Evolutionary conservation across 1,284 basidiomycete species (phyloP).

Genomic region (Takashimella koratensis): DNA sequence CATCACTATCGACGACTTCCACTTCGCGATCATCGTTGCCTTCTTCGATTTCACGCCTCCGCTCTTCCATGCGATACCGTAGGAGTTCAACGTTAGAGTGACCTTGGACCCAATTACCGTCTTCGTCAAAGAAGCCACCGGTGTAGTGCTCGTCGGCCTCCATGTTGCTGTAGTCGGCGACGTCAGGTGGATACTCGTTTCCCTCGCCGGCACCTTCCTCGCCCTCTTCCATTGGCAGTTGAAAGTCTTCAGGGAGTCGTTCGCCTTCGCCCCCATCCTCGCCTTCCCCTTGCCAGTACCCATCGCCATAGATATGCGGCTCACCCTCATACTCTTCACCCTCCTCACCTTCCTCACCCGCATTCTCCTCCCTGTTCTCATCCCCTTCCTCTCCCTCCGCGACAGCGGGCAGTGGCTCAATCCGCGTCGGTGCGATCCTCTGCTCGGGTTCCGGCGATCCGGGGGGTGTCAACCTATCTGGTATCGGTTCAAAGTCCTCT

Average conservation of each 20-base stretch:
- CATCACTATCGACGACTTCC: constrained; percentile 32
- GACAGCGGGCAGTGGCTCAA: constrained; percentile 2
- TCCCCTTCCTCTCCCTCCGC: constrained; percentile 3
- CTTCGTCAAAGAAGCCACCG: constrained; percentile 16
- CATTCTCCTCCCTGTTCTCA: not conserved
- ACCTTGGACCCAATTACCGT: constrained; percentile 16
- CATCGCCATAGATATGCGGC: constrained; percentile 24
- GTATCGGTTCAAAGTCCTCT: constrained; percentile 34
- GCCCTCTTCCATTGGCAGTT: constrained; percentile 14
- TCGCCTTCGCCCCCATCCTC: constrained; percentile 21
- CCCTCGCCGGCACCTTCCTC: not conserved
- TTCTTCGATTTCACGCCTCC: constrained; percentile 20
- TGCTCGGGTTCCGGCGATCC: constrained; percentile 19
- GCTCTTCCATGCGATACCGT: constrained; percentile 19
- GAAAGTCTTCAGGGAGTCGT: constrained; percentile 8
- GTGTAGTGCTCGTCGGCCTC: constrained; percentile 1
- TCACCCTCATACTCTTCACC: constrained; percentile 11
- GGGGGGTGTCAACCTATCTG: constrained; percentile 41
- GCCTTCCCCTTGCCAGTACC: constrained; percentile 18
- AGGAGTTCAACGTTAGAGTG: constrained; percentile 1
- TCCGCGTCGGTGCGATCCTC: constrained; percentile 12
- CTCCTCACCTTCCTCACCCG: constrained; percentile 2
- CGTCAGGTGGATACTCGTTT: not conserved
- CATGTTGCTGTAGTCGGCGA: not conserved
- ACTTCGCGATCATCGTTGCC: constrained; percentile 22